phyloP scores from a whole-genome alignment of 2,329 filamentous ascomycete species.

The Calonectria naviculata region DNA sequence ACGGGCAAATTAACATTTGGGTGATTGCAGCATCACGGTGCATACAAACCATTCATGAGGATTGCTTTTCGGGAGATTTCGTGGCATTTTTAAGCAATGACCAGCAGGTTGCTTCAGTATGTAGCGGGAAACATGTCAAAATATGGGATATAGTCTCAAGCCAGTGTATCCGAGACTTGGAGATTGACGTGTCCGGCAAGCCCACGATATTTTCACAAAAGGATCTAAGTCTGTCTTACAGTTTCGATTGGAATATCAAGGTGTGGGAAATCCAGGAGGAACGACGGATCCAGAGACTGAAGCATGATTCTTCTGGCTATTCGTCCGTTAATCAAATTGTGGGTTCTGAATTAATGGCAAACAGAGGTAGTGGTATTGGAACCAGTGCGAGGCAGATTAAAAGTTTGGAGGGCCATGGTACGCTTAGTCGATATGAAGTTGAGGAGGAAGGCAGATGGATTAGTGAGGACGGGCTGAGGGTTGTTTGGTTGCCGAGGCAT shows the following conservation, averaged over 20 bases:
- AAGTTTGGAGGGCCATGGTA: not conserved
- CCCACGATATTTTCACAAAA: not conserved
- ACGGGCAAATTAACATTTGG: not conserved
- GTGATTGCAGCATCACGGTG: not conserved
- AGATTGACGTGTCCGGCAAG: not conserved
- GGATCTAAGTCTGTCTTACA: not conserved
- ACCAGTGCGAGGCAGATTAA: not conserved
- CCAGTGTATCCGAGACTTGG: not conserved
- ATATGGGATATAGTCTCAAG: not conserved
- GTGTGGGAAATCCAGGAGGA: not conserved
- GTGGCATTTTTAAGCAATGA: not conserved
- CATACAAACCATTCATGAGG: not conserved
- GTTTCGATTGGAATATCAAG: too few species aligned
- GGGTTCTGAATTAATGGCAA: not conserved
- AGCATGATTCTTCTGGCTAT: not conserved
- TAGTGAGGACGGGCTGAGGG: not conserved
- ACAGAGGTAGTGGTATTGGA: not conserved
- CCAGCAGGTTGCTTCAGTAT: not conserved
- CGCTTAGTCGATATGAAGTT: not conserved
- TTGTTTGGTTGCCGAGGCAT: not conserved
- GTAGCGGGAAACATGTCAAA: not conserved
- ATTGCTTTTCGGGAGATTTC: too few species aligned
- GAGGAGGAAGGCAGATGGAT: not conserved
- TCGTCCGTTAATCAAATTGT: not conserved
- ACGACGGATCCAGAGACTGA: not conserved